These are phyloP conservation scores for Colletotrichum spinosum DNA, from an alignment of 2,329 filamentous ascomycete genomes.

Conservation along the genomic window DNA sequence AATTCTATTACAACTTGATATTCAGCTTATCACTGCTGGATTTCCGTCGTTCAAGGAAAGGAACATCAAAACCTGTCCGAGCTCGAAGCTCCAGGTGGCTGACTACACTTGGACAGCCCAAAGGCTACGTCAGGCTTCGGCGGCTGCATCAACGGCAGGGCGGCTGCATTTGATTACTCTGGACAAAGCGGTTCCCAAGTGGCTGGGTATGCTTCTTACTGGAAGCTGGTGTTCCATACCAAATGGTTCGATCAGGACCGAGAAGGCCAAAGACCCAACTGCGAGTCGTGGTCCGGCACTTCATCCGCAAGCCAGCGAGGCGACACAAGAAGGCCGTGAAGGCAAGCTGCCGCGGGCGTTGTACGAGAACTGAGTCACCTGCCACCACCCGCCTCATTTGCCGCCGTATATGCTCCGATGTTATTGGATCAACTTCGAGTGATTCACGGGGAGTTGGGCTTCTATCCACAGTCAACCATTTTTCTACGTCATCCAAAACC, in stretches of 20 bases:
- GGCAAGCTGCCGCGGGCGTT: slow-evolving; percentile 21
- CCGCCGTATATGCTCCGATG: neutral
- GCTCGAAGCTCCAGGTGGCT: no score
- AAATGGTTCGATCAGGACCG: slow-evolving; percentile 9
- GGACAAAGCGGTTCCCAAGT: slow-evolving; percentile 20
- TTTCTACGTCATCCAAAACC: neutral
- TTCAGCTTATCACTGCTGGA: no score
- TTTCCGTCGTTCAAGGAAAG: no score
- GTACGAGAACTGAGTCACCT: slow-evolving; percentile 12
- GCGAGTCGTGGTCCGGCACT: slow-evolving; percentile 8
- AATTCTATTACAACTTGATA: no score
- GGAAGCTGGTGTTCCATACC: slow-evolving; percentile 9
- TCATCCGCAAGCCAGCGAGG: neutral
- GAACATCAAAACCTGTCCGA: no score
- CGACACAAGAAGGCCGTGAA: neutral
- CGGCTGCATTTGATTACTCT: slow-evolving; percentile 29
- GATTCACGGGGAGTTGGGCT: neutral
- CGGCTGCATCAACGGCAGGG: slow-evolving; percentile 26
- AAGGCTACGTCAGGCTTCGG: neutral
- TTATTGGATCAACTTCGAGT: neutral
- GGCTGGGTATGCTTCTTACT: slow-evolving; percentile 34
- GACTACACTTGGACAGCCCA: no score
- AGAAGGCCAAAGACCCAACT: neutral
- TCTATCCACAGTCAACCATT: neutral
- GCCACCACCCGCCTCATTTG: slow-evolving; percentile 9